Evolutionary conservation across 2,329 filamentous ascomycete species (phyloP), one percentile per base, ranked within the genome.

Genomic region (Plectosphaerella sp.): DNA sequence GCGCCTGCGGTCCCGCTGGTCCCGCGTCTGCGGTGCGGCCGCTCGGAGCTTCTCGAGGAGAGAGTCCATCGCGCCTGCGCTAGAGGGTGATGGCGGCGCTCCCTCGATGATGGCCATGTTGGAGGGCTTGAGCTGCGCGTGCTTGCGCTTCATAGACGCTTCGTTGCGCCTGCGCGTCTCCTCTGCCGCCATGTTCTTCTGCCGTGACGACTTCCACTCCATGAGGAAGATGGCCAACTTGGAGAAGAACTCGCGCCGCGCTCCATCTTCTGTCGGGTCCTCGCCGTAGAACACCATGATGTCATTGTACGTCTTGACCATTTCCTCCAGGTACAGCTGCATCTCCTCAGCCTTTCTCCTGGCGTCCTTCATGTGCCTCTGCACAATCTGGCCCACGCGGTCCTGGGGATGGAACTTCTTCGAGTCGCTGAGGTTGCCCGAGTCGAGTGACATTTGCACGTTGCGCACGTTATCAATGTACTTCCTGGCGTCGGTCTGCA

Each of bases 371-470:
- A 99, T 97, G 59, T 82, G 87, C 49, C 93, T 82, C 71, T 96
- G 91, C 51, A 96, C 92, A 35, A 97, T 80, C 70, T 95, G 89
- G 57, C 87, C 88, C 43, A 97, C 92, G 55, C 94, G 89, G 69
- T 99, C 94, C 71, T 97, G 90, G 16, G 94, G 93, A 66, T 99
- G 94, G 78, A 99, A 99, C 63, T 93, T 95, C 78, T 94, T 97
- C 45, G 93, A 88, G 66, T 99, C 94, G 66, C 91, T 96, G 57
- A 99, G 76, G 67, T 96, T 97, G 62, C 94, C 94, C 35, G 86
- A 88, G 70, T 99, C 94, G 48, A 99, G 81, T 22, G 91, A 95
- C 70, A 83, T 84, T 69, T 99, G 94, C 28, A 97, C 85, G 65
- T 96, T 97, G 68, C 88, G 89, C 72, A 99, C 88, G 67, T 95